Conservation (phyloP, 129 eudicot species). For the Lonicera japonica region DNA sequence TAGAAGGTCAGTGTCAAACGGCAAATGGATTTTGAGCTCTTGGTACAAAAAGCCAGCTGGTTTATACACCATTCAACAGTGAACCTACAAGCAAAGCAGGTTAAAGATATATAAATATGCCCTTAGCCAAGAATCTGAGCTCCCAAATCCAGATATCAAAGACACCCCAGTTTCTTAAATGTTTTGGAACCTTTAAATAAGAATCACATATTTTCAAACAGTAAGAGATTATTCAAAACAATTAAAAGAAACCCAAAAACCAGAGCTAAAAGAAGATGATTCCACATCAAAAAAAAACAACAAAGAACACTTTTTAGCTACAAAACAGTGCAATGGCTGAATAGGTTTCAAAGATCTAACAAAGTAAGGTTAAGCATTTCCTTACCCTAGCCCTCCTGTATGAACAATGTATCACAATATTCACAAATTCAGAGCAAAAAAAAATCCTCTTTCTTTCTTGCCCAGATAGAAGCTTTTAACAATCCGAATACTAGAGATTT, state of each 20-base stretch:
- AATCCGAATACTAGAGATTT: slow-evolving; percentile 15
- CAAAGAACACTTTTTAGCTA: background rate
- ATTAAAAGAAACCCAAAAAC: background rate
- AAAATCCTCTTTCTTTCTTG: slow-evolving; percentile 2
- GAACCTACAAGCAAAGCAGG: background rate
- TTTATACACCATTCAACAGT: background rate
- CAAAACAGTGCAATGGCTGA: background rate
- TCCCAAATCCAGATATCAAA: background rate
- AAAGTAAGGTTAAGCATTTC: slow-evolving; percentile 1
- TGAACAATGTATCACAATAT: slow-evolving; percentile 15
- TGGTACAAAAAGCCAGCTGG: background rate
- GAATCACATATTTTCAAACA: background rate
- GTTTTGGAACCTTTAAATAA: background rate
- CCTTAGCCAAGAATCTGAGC: background rate
- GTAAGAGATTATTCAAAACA: background rate
- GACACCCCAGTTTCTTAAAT: background rate
- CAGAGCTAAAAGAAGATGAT: background rate
- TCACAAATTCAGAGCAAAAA: slow-evolving; percentile 6
- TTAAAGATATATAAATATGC: background rate
- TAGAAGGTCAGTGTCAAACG: background rate
- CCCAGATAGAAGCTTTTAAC: slow-evolving; percentile 7
- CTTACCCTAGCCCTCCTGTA: slow-evolving; percentile 27
- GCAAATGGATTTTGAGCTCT: slow-evolving; percentile 2
- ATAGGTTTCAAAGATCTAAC: slow-evolving; percentile 29
- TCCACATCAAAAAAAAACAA: background rate